Evolutionary conservation across 805 yeast genomes (phyloP).

Genomic region (Spencermartinsiella europaea): DNA sequence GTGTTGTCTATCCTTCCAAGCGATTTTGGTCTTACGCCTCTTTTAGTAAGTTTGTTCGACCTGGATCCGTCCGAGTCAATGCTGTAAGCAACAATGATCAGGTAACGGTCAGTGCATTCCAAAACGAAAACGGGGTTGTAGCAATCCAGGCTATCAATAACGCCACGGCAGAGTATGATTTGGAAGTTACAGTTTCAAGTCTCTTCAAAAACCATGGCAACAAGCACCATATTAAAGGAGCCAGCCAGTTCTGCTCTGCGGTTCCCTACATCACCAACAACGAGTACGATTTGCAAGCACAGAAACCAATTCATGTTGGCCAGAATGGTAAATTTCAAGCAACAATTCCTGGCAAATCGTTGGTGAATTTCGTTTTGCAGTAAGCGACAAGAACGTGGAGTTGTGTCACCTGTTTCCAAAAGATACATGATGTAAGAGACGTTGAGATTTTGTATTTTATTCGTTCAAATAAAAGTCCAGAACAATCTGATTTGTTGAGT

Average conservation of each 20-base stretch:
- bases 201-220: background rate
- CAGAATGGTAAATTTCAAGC: background rate
- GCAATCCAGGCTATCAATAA: conserved; percentile 5
- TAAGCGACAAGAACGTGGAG: no score
- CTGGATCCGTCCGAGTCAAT: conserved; percentile 11
- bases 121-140: conserved; percentile 2
- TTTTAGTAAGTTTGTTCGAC: conserved; percentile 11
- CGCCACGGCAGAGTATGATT: background rate
- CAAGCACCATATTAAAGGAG: background rate
- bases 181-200: background rate
- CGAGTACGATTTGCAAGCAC: background rate
- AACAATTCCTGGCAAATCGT: background rate
- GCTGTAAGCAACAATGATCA: background rate
- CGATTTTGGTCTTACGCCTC: conserved; percentile 8
- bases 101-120: background rate
- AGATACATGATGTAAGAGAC: no score
- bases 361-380: background rate
- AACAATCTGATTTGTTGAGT: no score
- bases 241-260: background rate
- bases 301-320: background rate
- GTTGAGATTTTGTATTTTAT: no score
- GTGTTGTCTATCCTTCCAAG: conserved; percentile 1
- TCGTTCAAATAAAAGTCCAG: no score
- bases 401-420: no score
- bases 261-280: conserved; percentile 1